Evolutionary conservation across 2,329 filamentous ascomycete species (phyloP), one percentile per base, ranked within the genome.

Genomic region (Ceratocystis harringtonii): DNA sequence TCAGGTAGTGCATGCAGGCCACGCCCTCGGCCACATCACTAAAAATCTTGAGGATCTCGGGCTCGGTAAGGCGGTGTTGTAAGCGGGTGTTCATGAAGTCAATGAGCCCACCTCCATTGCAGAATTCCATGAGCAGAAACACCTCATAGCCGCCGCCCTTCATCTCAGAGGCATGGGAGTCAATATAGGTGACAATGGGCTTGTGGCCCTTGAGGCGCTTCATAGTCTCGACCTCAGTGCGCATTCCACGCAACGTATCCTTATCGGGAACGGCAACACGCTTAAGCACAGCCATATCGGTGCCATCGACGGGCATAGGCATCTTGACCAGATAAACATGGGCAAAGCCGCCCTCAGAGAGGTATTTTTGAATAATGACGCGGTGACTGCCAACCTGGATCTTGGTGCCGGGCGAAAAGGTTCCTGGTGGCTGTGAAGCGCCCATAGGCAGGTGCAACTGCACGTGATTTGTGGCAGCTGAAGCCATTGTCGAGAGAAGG

Each of bases 81-180:
- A 99, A 78, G 64, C 94, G 85, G 44, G 94, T 99, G 77, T 99
- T 99, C 94, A 99, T 99, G 75, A 97, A 99, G 77, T 99, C 94
- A 74, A 99, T 99, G 73, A 99, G 78, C 44, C 94, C 92, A 69
- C 94, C 94, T 62, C 94, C 94, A 72, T 88, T 85, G 78, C 94
- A 99, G 76, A 87, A 96, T 74, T 99, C 94, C 94, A 99, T 99
- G 69, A 99, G 85, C 72, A 99, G 76, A 72, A 99, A 99, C 67
- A 99, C 94, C 79, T 99, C 94, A 75, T 96, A 99, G 67, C 94
- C 94, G 52, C 92, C 92, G 63, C 89, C 90, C 71, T 89, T 87
- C 71, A 97, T 79, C 76, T 97, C 92, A 17, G 91, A 96, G 45
- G 94, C 94, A 76, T 99, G 94, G 70, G 92, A 97, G 78, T 99